phyloP scores from a whole-genome alignment of 1,284 basidiomycete species.

The Ceratobasidium sp. region DNA sequence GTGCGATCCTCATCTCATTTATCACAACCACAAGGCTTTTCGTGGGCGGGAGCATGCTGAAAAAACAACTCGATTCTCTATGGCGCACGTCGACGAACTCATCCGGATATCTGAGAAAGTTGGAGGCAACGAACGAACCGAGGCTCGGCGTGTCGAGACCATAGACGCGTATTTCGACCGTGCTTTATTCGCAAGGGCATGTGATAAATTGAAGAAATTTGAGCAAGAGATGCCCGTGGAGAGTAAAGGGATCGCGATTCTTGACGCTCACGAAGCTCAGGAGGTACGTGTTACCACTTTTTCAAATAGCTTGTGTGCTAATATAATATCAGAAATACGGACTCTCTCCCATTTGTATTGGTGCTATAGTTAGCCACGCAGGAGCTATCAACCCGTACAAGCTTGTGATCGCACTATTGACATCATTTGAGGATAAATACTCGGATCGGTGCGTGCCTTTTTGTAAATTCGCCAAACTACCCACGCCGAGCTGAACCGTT shows the following conservation, averaged over 20 bases:
- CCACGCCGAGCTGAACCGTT: background rate
- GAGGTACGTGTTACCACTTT: conserved; percentile 9
- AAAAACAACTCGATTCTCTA: conserved; percentile 68
- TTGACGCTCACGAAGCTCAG: conserved; percentile 52
- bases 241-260: conserved; percentile 55
- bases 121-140: conserved; percentile 57
- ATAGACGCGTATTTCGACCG: conserved; percentile 63
- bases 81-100: conserved; percentile 65
- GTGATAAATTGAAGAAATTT: conserved; percentile 58
- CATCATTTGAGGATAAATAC: conserved; percentile 60
- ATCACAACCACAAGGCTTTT: conserved; percentile 7
- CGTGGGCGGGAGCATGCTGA: conserved; percentile 58
- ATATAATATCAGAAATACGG: conserved; percentile 56
- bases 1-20: conserved; percentile 34
- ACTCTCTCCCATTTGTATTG: conserved; percentile 59
- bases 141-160: conserved; percentile 62
- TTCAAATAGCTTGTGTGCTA: background rate
- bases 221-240: conserved; percentile 61
- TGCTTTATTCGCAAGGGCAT: conserved; percentile 57
- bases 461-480: conserved; percentile 10
- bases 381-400: conserved; percentile 69
- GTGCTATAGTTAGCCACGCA: conserved; percentile 62
- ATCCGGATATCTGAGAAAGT: conserved; percentile 62
- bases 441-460: conserved; percentile 57
- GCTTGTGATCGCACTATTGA: conserved; percentile 65